Evolutionary conservation across 2,329 filamentous ascomycete species (phyloP), one percentile per base, ranked within the genome.

Genomic region (Cyphellophora attinorum): DNA sequence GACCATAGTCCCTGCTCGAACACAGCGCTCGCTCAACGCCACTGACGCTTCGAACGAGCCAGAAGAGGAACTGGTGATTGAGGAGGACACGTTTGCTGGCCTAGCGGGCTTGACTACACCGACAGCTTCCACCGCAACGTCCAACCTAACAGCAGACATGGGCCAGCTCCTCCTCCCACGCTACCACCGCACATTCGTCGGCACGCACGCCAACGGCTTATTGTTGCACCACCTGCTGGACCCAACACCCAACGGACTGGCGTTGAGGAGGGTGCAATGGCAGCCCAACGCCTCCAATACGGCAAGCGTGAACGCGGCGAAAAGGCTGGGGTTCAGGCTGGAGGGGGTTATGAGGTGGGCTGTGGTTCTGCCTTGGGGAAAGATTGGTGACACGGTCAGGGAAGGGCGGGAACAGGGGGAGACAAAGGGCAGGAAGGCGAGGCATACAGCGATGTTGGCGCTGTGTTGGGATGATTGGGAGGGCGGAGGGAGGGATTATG

Each of bases 281-380:
- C 47, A 47, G 31, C 34, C 38, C 4, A 37, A 37, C 13, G 23
- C 23, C 11, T 11, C 14, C 18, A 40, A 40, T 19, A 21, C 34
- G 3, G 37, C 45, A 6, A 57, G 51, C 2, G 41, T 52, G 10
- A 41, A 32, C 11, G 41, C 53, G 2, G 58, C 57, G 1, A 45
- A 57, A 38, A 45, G 52, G 27, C 49, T 61, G 47, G 57, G 58
- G 1, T 59, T 57, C 33, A 35, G 40, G 14, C 40, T 47, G 12
- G 56, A 59, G 33, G 58, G 52, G 5, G 36, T 54, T 23, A 38
- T 55, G 11, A 41, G 53, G 17, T 60, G 56, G 53, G 46, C 56
- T 29, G 53, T 27, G 44, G 51, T 37, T 10, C 6, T 40, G 11
- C 16, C 34, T 4, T 29, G 27, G 29, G 23, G 16, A 6, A 33